Conservation (phyloP, 2,329 filamentous ascomycete species). For the Clarireedia sp. region DNA sequence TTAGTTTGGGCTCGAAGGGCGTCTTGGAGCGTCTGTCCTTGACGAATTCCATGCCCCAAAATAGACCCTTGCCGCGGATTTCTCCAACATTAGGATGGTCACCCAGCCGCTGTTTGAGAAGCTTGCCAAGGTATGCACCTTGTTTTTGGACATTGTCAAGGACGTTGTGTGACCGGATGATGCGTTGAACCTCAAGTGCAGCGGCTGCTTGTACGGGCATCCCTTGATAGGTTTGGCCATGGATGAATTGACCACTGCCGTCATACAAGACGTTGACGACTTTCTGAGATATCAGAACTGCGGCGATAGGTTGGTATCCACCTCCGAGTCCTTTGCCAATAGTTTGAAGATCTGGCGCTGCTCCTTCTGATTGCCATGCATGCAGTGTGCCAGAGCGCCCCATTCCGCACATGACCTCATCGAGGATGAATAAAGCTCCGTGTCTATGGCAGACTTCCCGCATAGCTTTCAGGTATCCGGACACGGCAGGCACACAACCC, state of each 20-base stretch:
- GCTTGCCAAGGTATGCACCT: conserved; percentile 40
- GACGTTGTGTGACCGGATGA: conserved; percentile 49
- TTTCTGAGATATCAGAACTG: conserved; percentile 45
- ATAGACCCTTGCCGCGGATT: conserved; percentile 52
- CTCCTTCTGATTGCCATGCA: conserved; percentile 45
- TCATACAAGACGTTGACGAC: conserved; percentile 37
- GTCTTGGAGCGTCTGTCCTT: conserved; percentile 41
- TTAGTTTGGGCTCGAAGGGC: conserved; percentile 37
- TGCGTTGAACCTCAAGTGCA: conserved; percentile 53
- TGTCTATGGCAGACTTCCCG: conserved; percentile 60
- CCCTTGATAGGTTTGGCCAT: conserved; percentile 48
- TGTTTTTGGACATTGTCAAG: conserved; percentile 49
- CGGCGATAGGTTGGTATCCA: conserved; percentile 55
- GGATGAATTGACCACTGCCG: conserved; percentile 26
- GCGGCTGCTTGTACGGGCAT: conserved; percentile 52
- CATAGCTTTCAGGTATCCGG: conserved; percentile 64
- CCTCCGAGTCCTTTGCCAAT: conserved; percentile 59
- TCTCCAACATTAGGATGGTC: conserved; percentile 47
- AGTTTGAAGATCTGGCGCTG: conserved; percentile 56
- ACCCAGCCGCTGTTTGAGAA: conserved; percentile 37
- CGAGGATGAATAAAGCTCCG: conserved; percentile 67
- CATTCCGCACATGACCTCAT: conserved; percentile 61
- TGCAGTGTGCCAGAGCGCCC: conserved; percentile 46
- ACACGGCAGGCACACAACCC: conserved; percentile 58
- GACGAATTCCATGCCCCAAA: conserved; percentile 50